phyloP scores from a whole-genome alignment of 805 yeast species.

The Saccharomycopsis schoenii region DNA sequence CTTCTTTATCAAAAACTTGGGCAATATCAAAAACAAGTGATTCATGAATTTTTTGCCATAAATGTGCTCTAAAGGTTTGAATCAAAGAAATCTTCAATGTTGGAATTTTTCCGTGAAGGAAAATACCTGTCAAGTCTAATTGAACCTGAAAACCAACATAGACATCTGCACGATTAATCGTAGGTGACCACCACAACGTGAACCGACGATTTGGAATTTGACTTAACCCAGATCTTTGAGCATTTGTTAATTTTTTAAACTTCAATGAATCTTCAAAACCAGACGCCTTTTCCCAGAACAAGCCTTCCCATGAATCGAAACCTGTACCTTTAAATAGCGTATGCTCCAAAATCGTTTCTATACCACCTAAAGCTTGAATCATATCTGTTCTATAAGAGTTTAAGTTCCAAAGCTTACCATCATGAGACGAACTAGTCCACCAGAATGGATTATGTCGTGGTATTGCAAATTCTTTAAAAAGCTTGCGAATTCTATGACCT shows the following conservation, averaged over 20 bases:
- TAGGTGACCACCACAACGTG: constrained; percentile 99
- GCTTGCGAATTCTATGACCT: constrained; percentile 79
- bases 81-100: constrained; percentile 90
- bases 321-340: constrained; percentile 95
- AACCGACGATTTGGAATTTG: constrained; percentile 97
- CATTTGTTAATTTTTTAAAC: constrained; percentile 90
- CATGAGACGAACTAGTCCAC: constrained; percentile 94
- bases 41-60: constrained; percentile 99
- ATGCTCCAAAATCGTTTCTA: constrained; percentile 91
- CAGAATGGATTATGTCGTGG: constrained; percentile 81
- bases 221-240: constrained; percentile 93
- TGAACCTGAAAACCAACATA: constrained; percentile 97
- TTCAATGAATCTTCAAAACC: constrained; percentile 96
- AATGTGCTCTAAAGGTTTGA: constrained; percentile 94
- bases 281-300: constrained; percentile 96
- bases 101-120: constrained; percentile 95
- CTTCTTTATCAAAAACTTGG: constrained; percentile 81
- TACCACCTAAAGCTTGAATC: constrained; percentile 94
- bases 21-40: constrained; percentile 88
- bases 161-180: constrained; percentile 94
- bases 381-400: constrained; percentile 92
- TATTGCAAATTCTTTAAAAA: constrained; percentile 63
- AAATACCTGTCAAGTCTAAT: constrained; percentile 91
- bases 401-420: constrained; percentile 91
- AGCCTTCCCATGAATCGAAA: constrained; percentile 95